Evolutionary conservation across 2,329 filamentous ascomycete genomes (phyloP), one percentile per base, ranked within the genome.

Genomic region (Fusarium subtropicale): DNA sequence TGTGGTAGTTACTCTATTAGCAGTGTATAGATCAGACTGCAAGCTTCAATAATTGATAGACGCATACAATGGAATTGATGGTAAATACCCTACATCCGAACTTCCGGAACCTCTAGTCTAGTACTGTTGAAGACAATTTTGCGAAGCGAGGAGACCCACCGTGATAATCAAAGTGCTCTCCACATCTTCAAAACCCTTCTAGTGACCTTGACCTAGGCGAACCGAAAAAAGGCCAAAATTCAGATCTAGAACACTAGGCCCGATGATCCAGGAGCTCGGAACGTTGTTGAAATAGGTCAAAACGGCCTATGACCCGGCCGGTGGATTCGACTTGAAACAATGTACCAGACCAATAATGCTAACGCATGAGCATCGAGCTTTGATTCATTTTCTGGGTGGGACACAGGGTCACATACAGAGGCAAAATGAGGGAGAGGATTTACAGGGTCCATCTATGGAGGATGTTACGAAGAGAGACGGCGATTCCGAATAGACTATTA

Each of bases 321-420:
- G 33, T 26, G 33, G 13, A 51, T 51, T 39, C 6, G 18, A 26
- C 36, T n/a, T 39, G 48, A 51, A 51, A 51, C 48, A 20, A 15
- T 15, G 13, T 15, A 13, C 18, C 13, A 28, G 16, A n/a, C 18
- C 11, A 22, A 5, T 22, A 18, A 18, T 12, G 22, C 9, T 20
- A 18, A 36, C n/a, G 28, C 18, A 39, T 39, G 18, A 11, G 28
- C 20, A 39, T 51, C 48, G 24, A 8, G 28, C 24, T 18, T 28
- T 39, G 33, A 5, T 20, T n/a, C 16, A 20, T 4, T 15, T 13
- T 26, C 3, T 18, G 4, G 13, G 26, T 46, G 44, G 26, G 28
- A 20, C 26, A 4, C 24, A 46, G 42, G 5, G 42, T 4, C 9
- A 9, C 15, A 28, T 11, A 26, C 24, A 45, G 22, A 18, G 24